A percentile compares a stretch with the other conserved stretches of the same genome.
These are phyloP conservation scores for Pinus tabuliformis DNA, from an alignment of 75 land plant species.

Conservation along the genomic window DNA sequence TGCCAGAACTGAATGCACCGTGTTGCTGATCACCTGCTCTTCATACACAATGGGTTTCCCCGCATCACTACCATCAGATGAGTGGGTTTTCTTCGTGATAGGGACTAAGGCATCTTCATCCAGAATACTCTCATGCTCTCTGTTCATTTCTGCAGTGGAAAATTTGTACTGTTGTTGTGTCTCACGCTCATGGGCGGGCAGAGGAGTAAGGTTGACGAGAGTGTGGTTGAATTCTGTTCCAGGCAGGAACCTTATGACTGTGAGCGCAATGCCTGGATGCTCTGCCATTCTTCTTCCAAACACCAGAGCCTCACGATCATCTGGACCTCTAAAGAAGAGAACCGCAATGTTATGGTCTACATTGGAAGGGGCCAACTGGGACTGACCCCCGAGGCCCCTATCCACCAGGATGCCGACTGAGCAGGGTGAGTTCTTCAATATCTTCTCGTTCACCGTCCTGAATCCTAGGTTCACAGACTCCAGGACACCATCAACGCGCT, in stretches of 20 bases:
- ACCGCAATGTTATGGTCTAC: constrained; percentile 24
- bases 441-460: constrained; percentile 8
- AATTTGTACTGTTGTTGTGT: neutral
- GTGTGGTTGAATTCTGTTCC: neutral
- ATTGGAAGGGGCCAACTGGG: constrained; percentile 28
- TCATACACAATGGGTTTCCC: neutral
- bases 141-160: neutral
- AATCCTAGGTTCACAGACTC: constrained; percentile 31
- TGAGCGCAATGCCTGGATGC: constrained; percentile 63
- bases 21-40: neutral
- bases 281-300: constrained; percentile 66
- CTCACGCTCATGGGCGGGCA: neutral
- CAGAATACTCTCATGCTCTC: neutral
- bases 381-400: constrained; percentile 47
- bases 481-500: constrained; percentile 32
- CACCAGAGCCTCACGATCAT: constrained; percentile 75
- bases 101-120: constrained; percentile 11
- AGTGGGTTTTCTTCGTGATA: neutral
- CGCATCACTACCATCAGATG: neutral
- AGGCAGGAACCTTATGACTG: constrained; percentile 26
- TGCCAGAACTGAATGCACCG: neutral
- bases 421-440: constrained; percentile 52
- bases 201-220: neutral
- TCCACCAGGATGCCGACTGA: constrained; percentile 73
- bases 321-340: constrained; percentile 68